Evolutionary conservation across 192 early-diverging fungal species (phyloP).

Genomic region (Rhizophagus prolifer): DNA sequence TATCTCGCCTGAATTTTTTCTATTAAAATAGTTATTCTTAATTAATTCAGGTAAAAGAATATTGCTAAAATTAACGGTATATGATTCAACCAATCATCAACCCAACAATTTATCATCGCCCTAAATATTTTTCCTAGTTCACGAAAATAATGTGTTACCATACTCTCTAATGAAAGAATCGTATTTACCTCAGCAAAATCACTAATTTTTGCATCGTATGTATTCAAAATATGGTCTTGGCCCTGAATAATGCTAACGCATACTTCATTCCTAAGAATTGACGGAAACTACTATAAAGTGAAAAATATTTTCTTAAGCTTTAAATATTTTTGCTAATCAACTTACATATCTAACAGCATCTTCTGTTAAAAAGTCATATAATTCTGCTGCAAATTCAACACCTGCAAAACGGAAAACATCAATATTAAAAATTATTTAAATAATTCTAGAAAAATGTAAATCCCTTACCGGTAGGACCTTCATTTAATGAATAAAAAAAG

Average conservation of each 20-base stretch:
- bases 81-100: no score
- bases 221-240: slow-evolving; percentile 72
- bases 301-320: neutral
- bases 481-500: slow-evolving; percentile 2
- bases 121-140: neutral
- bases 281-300: slow-evolving; percentile 59
- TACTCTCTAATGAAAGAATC: no score
- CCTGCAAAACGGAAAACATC: slow-evolving; percentile 34
- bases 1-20: slow-evolving; percentile 56
- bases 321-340: neutral
- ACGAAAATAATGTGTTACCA: neutral
- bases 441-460: neutral
- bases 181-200: slow-evolving; percentile 55
- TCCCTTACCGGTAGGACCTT: slow-evolving; percentile 41
- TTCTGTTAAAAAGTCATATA: slow-evolving; percentile 56
- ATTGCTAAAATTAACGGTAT: no score
- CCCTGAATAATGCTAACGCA: slow-evolving; percentile 65
- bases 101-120: no score
- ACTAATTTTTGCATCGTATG: slow-evolving; percentile 62
- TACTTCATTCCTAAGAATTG: slow-evolving; percentile 54
- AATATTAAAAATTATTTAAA: neutral
- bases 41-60: neutral
- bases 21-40: slow-evolving; percentile 2
- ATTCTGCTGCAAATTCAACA: slow-evolving; percentile 67
- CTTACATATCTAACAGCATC: slow-evolving; percentile 60